Percentiles rank a stretch among this genome's conserved stretches.
Evolutionary conservation across 192 early-diverging fungal species (phyloP).

Genomic region (Dissophora ornata): DNA sequence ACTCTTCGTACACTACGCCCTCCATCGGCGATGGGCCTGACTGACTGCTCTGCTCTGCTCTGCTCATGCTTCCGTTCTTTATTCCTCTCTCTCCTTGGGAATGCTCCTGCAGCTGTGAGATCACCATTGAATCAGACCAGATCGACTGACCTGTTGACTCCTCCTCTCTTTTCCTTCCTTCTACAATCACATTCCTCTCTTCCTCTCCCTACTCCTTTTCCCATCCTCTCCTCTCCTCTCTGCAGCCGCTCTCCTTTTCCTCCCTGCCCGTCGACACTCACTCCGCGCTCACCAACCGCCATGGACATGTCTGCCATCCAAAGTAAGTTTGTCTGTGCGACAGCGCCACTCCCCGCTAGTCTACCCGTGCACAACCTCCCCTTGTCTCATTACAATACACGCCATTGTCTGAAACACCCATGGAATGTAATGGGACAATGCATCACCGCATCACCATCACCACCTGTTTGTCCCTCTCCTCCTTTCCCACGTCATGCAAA

Average conservation of each 20-base stretch:
- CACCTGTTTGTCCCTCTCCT: background rate
- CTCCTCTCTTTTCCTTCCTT: background rate
- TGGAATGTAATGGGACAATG: too few species aligned
- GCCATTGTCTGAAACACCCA: too few species aligned
- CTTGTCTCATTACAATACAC: too few species aligned
- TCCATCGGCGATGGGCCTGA: too few species aligned
- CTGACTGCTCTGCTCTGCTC: too few species aligned
- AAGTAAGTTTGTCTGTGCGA: conserved; percentile 25
- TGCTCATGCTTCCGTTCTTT: too few species aligned
- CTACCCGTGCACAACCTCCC: background rate
- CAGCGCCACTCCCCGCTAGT: background rate
- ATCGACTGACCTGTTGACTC: background rate
- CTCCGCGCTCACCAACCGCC: background rate
- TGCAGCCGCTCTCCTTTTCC: background rate
- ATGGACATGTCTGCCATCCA: conserved; percentile 52
- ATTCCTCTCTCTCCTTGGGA: too few species aligned
- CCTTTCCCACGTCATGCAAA: background rate
- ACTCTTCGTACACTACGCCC: too few species aligned
- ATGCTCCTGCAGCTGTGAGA: too few species aligned
- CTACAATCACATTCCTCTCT: background rate
- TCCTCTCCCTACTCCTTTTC: background rate
- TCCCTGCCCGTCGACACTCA: background rate
- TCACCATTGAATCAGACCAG: background rate
- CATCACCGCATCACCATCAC: too few species aligned
- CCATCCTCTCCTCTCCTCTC: background rate